Evolutionary conservation across 2,329 filamentous ascomycete species (phyloP), one percentile per base, ranked within the genome.

Genomic region (Aspergillus persii): DNA sequence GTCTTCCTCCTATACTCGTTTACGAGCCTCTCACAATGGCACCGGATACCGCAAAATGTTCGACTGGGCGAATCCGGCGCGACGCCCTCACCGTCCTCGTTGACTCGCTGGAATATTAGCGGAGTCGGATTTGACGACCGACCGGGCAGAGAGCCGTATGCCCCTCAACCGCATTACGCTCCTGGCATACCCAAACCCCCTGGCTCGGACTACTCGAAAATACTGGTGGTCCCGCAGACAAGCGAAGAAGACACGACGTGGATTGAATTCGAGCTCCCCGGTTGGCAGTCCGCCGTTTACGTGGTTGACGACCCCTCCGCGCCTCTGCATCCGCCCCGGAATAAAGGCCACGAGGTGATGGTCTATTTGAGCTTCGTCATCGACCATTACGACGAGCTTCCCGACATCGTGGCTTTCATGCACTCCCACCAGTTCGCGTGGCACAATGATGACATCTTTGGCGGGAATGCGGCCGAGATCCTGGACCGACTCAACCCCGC

Each of bases 281-380:
- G 81, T 33, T 76, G 85, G 65, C 64, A 72, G 26, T 68, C 76
- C 9, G 77, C 80, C 9, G 69, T 84, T 11, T 85, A 85, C 63
- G 77, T 81, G 51, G 82, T 81, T 31, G 80, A 86, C 63, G 81
- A 85, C 60, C 77, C 78, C 2, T 71, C 73, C 27, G 79, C 83
- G 6, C 73, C 77, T 27, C 67, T 83, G 23, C 82, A 83, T 64
- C 76, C 83, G 0, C 82, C 83, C 5, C 79, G 79, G 66, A 86
- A 87, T 63, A 86, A 86, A 68, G 86, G 85, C 48, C 80, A 84
- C 66, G 86, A 88, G 71, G 83, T 83, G 27, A 86, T 87, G 80
- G 77, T 80, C 11, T 88, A 88, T 69, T 76, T 88, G 51, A 83
- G 83, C 48, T 87, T 84, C 71, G 82, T 88, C 61, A 84, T 88